Base-by-base conservation (phyloP, 108 stramenopile genomes). In the Nitzschia palea region DNA sequence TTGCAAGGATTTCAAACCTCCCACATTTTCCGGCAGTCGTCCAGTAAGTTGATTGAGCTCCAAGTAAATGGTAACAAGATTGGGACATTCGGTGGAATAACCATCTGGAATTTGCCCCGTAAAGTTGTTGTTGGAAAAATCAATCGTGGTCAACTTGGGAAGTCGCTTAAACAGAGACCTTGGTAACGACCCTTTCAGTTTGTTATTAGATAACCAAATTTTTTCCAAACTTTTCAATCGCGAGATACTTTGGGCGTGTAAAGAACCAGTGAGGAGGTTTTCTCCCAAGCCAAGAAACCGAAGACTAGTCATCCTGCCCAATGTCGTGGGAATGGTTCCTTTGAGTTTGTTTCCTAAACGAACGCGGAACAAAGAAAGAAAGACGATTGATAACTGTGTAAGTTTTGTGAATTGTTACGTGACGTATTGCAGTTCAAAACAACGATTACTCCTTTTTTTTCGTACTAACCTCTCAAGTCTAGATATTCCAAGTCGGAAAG, bases 251-350 rank as follows among this genome's bases (percentile, higher is more conserved):
- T 8, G 12, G 17, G 28, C 30, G 0, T 64, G 47, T 15, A 73
- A 35, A 0, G 45, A 59, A 20, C 72, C 73, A 14, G 32, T 20
- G 23, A 74, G 42, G 2, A 27, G 32, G 44, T 74, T 74, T 0
- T 15, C 14, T 25, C 10, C 62, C 54, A 73, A 26, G 22, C 34
- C 29, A 1, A 73, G n/a, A 0, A 42, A 4, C 28, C 50, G 8
- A 3, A 74, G n/a, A 35, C 55, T 62, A 2, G 59, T 54, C 28
- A 73, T 22, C 14, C 30, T 33, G 30, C 62, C 67, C 18, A 55
- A 58, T 9, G 67, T 54, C 4, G 45, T 20, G 1, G 71, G 71
- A 22, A 85, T 47, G 5, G 82, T 74, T 12, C 84, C 84, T n/a
- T 61, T 40, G 0, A 88, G 47, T 2, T 48, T 47, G 62, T 89